phyloP scores from a whole-genome alignment of 2,329 filamentous ascomycete genomes.

The Stromatinia cepivora region DNA sequence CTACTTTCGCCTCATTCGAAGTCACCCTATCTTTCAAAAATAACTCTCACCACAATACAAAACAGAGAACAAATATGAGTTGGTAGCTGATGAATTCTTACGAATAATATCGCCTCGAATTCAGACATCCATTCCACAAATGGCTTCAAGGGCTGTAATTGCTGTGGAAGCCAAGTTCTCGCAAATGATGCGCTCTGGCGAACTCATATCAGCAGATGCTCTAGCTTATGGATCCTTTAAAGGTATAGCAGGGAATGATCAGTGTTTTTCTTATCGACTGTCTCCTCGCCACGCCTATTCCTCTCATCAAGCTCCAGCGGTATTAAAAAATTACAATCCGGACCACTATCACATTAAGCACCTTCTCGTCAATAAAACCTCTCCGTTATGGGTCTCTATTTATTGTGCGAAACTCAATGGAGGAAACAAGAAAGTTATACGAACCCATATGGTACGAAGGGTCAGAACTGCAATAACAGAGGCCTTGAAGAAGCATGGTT shows the following conservation, averaged over 20 bases:
- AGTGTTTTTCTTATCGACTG: conserved; percentile 6
- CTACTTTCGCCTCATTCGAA: background rate
- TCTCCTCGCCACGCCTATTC: conserved; percentile 7
- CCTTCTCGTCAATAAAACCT: conserved; percentile 23
- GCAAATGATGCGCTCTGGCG: background rate
- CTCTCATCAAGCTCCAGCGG: background rate
- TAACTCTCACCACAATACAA: no score
- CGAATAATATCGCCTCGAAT: background rate
- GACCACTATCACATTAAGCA: conserved; percentile 17
- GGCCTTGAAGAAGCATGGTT: conserved; percentile 49
- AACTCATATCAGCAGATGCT: background rate
- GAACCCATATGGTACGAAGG: conserved; percentile 48
- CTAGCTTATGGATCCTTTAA: conserved; percentile 5
- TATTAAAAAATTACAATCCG: conserved; percentile 2
- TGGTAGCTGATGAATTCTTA: background rate
- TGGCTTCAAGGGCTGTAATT: conserved; percentile 7
- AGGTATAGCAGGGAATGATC: conserved; percentile 3
- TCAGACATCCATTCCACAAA: background rate
- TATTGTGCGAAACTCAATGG: conserved; percentile 37
- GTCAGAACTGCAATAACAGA: conserved; percentile 47
- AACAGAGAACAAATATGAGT: no score
- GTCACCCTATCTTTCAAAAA: background rate
- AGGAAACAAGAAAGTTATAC: conserved; percentile 47
- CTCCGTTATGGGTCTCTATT: conserved; percentile 51
- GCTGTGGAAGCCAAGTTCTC: conserved; percentile 10